A percentile compares a stretch with the other conserved stretches of the same genome.
Conservation (phyloP, 148 eudicot genomes). For the Rhododendron williamsianum region DNA sequence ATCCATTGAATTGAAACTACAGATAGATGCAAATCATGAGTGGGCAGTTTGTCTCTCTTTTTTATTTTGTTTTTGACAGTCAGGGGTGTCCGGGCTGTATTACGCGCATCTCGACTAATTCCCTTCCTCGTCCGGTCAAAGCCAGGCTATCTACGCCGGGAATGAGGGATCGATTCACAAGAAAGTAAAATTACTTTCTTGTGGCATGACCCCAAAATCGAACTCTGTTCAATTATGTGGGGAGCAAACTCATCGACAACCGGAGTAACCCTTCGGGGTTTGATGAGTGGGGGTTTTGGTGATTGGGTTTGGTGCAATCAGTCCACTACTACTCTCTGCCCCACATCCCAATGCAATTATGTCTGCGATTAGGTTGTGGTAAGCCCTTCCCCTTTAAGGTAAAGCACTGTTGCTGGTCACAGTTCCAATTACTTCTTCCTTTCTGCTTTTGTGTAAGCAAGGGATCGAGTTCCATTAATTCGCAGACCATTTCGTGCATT, state of each 20-base stretch:
- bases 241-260: neutral
- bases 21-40: neutral
- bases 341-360: neutral
- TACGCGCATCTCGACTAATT: no score
- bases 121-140: neutral
- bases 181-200: no score
- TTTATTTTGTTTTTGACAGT: neutral
- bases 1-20: neutral
- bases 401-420: neutral
- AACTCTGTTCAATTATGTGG: no score
- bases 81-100: neutral
- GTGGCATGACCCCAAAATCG: neutral
- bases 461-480: neutral
- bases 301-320: constrained; percentile 3
- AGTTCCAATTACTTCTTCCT: neutral
- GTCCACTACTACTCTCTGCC: neutral
- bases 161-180: no score
- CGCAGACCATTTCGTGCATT: neutral
- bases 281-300: neutral
- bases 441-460: neutral
- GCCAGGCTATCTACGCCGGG: no score
- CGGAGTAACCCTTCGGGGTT: neutral
- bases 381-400: neutral
- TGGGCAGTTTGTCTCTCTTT: no score
- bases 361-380: neutral